Conservation (phyloP, 192 early-diverging fungal genomes). For the Spizellomyces punctatus region DNA sequence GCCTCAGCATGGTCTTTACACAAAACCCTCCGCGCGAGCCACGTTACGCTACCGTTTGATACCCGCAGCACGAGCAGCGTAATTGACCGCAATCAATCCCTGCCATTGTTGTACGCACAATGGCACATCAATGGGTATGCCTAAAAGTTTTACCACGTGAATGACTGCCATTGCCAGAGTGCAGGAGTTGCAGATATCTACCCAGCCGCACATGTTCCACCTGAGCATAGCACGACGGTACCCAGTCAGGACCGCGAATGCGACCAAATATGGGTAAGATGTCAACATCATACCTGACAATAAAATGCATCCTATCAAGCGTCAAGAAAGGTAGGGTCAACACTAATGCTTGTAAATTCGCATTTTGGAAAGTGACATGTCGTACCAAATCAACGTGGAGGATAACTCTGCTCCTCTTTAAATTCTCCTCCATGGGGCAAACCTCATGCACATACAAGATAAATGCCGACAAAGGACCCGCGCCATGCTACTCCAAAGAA, state of each 20-base stretch:
- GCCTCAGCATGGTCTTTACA: constrained; percentile 4
- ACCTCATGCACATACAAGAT: background rate
- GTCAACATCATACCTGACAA: constrained; percentile 14
- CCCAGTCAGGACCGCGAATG: background rate
- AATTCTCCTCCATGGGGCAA: constrained; percentile 10
- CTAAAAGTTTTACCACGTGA: constrained; percentile 53
- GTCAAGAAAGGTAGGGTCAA: background rate
- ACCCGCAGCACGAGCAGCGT: constrained; percentile 78
- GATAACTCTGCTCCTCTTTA: constrained; percentile 24
- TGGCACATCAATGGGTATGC: constrained; percentile 66
- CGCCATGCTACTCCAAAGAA: no score
- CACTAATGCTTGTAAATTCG: background rate
- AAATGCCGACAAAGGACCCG: no score
- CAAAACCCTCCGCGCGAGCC: background rate
- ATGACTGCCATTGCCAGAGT: background rate
- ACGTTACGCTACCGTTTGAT: constrained; percentile 57
- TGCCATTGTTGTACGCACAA: constrained; percentile 92
- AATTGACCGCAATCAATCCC: constrained; percentile 74
- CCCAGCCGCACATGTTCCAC: constrained; percentile 28
- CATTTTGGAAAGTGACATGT: background rate
- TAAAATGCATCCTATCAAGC: constrained; percentile 22
- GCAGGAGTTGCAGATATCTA: background rate
- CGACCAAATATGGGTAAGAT: no score
- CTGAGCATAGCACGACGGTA: constrained; percentile 18
- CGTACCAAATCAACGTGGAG: constrained; percentile 29